phyloP scores from a whole-genome alignment of 2,329 filamentous ascomycete species.

The Monilinia laxa region DNA sequence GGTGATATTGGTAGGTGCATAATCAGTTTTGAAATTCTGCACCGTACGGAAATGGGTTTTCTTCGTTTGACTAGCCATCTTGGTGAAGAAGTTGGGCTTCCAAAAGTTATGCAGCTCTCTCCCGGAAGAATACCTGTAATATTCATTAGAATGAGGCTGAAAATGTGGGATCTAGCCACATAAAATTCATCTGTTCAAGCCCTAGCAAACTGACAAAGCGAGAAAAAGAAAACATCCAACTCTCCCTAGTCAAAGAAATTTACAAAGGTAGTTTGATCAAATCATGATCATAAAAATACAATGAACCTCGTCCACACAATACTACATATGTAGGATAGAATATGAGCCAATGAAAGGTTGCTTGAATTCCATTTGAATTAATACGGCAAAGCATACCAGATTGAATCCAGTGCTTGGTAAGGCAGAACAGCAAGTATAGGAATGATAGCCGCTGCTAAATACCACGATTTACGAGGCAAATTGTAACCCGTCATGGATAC shows the following conservation, averaged over 20 bases:
- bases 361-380: not conserved
- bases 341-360: not conserved
- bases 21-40: constrained; percentile 84
- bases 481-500: constrained; percentile 27
- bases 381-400: constrained; percentile 30
- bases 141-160: constrained; percentile 3
- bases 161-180: not conserved
- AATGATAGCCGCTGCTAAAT: constrained; percentile 22
- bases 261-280: not conserved
- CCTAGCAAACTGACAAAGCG: too few species aligned
- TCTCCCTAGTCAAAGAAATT: not conserved
- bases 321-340: not conserved
- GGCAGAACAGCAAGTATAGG: constrained; percentile 29
- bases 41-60: constrained; percentile 73
- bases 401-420: constrained; percentile 27
- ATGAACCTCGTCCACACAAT: not conserved
- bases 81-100: constrained; percentile 33
- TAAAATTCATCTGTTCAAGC: not conserved
- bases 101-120: not conserved
- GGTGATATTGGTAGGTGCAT: constrained; percentile 82
- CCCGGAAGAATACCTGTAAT: not conserved
- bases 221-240: not conserved
- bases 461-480: not conserved
- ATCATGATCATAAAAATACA: not conserved
- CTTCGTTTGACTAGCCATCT: constrained; percentile 55